Evolutionary conservation across 1,284 basidiomycete genomes (phyloP).

Genomic region (Pyrrhoderma lamaoense): DNA sequence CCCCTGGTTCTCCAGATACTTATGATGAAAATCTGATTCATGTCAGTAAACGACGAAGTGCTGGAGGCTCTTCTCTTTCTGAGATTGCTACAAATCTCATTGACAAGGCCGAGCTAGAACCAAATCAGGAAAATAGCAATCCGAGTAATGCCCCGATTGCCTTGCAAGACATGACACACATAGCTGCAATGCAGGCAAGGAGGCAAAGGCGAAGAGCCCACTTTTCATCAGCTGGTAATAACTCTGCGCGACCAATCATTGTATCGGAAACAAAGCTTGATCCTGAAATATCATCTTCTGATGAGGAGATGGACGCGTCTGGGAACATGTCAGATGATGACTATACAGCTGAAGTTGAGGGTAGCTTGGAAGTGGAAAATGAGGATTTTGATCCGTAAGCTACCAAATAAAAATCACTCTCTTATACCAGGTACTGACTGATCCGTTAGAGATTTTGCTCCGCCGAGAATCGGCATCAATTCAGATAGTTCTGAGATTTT

Average conservation of each 20-base stretch:
- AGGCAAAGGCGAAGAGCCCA: conserved; percentile 48
- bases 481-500: conserved; percentile 47
- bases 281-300: conserved; percentile 45
- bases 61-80: conserved; percentile 17
- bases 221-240: conserved; percentile 32
- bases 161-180: conserved; percentile 11
- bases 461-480: conserved; percentile 38
- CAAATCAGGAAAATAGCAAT: not conserved
- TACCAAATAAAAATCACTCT: not conserved
- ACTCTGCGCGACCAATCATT: conserved; percentile 13
- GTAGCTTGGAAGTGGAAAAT: conserved; percentile 51
- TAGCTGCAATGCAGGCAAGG: conserved; percentile 53
- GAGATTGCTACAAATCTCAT: conserved; percentile 15
- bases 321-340: conserved; percentile 36
- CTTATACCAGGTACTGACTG: conserved; percentile 1
- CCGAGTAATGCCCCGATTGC: conserved; percentile 30
- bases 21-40: conserved; percentile 15
- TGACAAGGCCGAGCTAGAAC: conserved; percentile 9
- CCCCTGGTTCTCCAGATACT: conserved; percentile 25
- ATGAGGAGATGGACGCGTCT: conserved; percentile 35
- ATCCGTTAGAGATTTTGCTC: conserved; percentile 39
- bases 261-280: conserved; percentile 27
- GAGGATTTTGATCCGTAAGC: conserved; percentile 66
- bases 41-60: conserved; percentile 18
- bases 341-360: conserved; percentile 47